Evolutionary conservation across 2,329 filamentous ascomycete genomes (phyloP).

Genomic region (Neofusicoccum sp.): DNA sequence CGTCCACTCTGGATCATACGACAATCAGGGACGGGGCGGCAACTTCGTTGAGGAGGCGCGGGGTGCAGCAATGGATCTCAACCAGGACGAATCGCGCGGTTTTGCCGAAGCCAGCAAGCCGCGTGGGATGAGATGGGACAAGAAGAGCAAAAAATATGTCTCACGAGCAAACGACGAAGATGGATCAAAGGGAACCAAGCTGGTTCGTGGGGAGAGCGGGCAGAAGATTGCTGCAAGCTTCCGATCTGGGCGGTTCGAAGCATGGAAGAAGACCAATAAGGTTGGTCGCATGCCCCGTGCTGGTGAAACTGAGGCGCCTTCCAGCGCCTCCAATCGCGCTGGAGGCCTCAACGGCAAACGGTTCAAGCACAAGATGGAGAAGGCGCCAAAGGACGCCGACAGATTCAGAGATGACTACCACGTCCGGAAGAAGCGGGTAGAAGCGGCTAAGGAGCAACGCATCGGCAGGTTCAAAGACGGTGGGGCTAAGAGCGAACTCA

Average conservation of each 20-base stretch:
- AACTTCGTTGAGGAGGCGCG: slow-evolving; percentile 90
- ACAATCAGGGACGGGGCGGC: slow-evolving; percentile 50
- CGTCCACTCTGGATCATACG: slow-evolving; percentile 73
- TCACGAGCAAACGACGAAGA: slow-evolving; percentile 90
- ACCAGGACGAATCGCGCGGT: slow-evolving; percentile 79
- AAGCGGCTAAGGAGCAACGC: slow-evolving; percentile 81
- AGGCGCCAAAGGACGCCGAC: slow-evolving; percentile 90
- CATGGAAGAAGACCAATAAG: slow-evolving; percentile 84
- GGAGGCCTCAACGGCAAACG: slow-evolving; percentile 47
- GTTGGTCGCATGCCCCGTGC: slow-evolving; percentile 74
- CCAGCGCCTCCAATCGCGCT: slow-evolving; percentile 33
- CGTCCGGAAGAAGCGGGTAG: slow-evolving; percentile 83
- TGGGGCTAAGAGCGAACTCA: slow-evolving; percentile 73
- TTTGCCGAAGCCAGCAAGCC: slow-evolving; percentile 75
- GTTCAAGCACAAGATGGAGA: slow-evolving; percentile 84
- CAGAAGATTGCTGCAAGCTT: slow-evolving; percentile 95
- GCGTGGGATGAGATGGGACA: slow-evolving; percentile 88
- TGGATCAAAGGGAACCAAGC: slow-evolving; percentile 69
- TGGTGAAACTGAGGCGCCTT: slow-evolving; percentile 71
- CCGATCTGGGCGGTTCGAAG: slow-evolving; percentile 88
- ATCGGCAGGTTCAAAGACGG: slow-evolving; percentile 72
- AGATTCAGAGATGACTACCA: slow-evolving; percentile 89
- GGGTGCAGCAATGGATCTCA: slow-evolving; percentile 85
- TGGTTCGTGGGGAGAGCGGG: slow-evolving; percentile 85
- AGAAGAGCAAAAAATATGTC: slow-evolving; percentile 95